Evolutionary conservation across 2,329 filamentous ascomycete genomes (phyloP).

Genomic region (Ophiostoma piceae): DNA sequence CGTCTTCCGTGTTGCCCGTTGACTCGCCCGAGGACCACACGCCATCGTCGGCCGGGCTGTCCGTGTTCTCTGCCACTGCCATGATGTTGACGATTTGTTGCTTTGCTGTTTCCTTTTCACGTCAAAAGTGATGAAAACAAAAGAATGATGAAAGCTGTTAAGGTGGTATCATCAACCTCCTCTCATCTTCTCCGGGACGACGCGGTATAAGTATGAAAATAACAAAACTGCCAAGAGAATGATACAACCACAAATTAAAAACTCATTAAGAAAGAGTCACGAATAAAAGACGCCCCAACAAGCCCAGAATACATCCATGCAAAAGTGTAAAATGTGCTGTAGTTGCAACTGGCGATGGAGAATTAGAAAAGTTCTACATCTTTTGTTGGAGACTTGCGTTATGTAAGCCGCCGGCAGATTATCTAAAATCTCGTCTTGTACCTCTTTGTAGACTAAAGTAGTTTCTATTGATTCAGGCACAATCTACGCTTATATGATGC

Average conservation of each 20-base stretch:
- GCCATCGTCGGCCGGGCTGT: background rate
- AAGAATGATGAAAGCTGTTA: background rate
- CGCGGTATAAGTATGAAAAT: conserved; percentile 4
- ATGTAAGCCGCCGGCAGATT: background rate
- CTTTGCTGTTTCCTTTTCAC: too few relatives aligned
- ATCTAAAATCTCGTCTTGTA: background rate
- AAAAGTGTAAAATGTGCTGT: background rate
- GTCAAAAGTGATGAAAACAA: background rate
- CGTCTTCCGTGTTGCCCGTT: conserved; percentile 6
- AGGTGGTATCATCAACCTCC: too few relatives aligned
- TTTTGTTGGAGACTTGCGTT: background rate
- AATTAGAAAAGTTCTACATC: background rate
- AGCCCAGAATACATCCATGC: background rate
- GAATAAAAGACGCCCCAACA: background rate
- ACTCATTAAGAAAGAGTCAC: background rate
- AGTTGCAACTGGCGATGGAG: background rate
- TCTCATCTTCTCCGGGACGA: background rate
- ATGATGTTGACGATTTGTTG: background rate
- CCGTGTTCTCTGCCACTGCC: background rate
- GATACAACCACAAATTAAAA: background rate
- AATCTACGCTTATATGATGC: background rate
- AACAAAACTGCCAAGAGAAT: background rate
- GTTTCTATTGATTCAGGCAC: background rate
- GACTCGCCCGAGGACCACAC: background rate
- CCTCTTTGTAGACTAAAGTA: background rate